Evolutionary conservation across 768 basidiomycete species (phyloP).

Genomic region (Tylopilus felleus): DNA sequence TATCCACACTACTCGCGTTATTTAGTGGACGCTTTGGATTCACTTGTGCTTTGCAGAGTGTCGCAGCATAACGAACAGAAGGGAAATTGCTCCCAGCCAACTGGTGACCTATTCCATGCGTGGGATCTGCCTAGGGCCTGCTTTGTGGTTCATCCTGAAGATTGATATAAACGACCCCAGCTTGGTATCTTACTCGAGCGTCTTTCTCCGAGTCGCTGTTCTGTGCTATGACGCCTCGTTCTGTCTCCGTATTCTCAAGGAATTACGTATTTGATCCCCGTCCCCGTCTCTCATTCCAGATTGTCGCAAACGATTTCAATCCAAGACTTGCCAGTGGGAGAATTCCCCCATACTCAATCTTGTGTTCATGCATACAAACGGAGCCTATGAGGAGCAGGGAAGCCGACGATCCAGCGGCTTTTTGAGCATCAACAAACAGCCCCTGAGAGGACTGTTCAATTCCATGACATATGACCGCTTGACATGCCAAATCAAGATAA

Average conservation of each 20-base stretch:
- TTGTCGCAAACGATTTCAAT: constrained; percentile 11
- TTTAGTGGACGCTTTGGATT: too few species aligned
- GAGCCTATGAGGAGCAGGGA: constrained; percentile 11
- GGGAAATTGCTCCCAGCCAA: too few species aligned
- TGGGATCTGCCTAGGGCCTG: too few species aligned
- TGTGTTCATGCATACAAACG: constrained; percentile 4
- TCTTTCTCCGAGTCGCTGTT: too few species aligned
- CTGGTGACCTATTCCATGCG: too few species aligned
- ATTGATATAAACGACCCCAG: too few species aligned
- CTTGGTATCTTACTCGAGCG: too few species aligned
- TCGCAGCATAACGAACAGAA: too few species aligned
- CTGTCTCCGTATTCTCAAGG: background rate
- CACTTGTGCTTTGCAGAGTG: too few species aligned
- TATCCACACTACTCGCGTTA: too few species aligned
- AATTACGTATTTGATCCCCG: constrained; percentile 10
- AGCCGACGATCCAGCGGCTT: background rate
- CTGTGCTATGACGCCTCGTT: background rate
- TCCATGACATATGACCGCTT: constrained; percentile 9
- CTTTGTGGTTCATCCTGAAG: too few species aligned
- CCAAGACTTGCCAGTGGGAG: background rate
- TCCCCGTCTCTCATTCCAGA: constrained; percentile 7
- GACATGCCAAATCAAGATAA: constrained; percentile 10
- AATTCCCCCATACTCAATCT: background rate
- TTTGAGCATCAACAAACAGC: background rate
- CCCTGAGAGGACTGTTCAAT: background rate